These are phyloP conservation scores for Adansonia rubrostipa DNA, from an alignment of 441 rosid genomes.

Conservation along the genomic window DNA sequence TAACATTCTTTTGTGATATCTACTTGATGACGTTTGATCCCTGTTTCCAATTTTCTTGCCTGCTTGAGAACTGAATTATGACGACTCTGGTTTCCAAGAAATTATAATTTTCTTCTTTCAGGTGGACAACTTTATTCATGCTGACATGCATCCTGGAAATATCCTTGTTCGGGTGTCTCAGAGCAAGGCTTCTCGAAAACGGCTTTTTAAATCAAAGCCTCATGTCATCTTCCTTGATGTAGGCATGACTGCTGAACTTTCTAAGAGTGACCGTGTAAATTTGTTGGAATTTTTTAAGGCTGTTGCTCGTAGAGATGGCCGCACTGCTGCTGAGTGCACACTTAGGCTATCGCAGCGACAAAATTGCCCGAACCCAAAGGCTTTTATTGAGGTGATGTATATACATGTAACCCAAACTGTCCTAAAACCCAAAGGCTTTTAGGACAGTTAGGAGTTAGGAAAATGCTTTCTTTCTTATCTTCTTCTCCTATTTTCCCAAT, in stretches of 20 bases:
- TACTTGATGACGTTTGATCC: slow-evolving; percentile 13
- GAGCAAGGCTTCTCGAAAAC: slow-evolving; percentile 66
- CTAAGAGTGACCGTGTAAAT: slow-evolving; percentile 81
- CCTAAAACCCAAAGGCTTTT: slow-evolving; percentile 82
- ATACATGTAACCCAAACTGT: slow-evolving; percentile 43
- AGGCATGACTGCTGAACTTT: slow-evolving; percentile 99
- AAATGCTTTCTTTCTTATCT: neutral
- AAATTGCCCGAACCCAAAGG: slow-evolving; percentile 91
- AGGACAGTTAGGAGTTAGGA: neutral
- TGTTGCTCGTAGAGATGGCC: slow-evolving; percentile 92
- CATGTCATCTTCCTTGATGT: slow-evolving; percentile 98
- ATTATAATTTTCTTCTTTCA: slow-evolving; percentile 43
- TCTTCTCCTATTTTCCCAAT: neutral
- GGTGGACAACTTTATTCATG: slow-evolving; percentile 99
- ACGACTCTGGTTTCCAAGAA: neutral
- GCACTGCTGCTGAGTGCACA: slow-evolving; percentile 84
- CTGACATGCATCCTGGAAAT: slow-evolving; percentile 99
- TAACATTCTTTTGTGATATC: neutral
- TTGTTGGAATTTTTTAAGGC: slow-evolving; percentile 92
- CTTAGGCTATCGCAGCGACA: slow-evolving; percentile 84
- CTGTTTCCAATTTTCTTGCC: neutral
- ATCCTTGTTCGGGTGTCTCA: slow-evolving; percentile 84
- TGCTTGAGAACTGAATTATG: slow-evolving; percentile 4
- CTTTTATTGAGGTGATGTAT: slow-evolving; percentile 77
- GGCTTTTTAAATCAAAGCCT: slow-evolving; percentile 84